Percentiles rank a stretch among this genome's conserved stretches.
phyloP scores from a whole-genome alignment of 2,329 filamentous ascomycete genomes.

The Malbranchea cinnamomea region DNA sequence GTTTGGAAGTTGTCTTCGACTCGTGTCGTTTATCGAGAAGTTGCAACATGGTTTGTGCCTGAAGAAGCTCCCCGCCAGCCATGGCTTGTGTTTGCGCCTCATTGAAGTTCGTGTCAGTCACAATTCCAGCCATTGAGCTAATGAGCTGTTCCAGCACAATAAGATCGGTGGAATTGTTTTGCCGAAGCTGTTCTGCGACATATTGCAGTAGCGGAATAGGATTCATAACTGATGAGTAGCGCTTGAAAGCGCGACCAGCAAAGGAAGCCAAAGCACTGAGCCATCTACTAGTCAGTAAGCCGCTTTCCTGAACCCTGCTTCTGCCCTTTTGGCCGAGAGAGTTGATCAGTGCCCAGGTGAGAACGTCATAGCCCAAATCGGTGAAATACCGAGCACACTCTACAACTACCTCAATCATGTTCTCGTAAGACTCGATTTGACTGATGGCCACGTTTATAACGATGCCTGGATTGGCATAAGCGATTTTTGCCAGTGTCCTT shows the following conservation, averaged over 20 bases:
- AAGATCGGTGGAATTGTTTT: slow-evolving; percentile 75
- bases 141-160: slow-evolving; percentile 86
- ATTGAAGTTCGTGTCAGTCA: slow-evolving; percentile 73
- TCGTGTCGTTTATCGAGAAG: slow-evolving; percentile 71
- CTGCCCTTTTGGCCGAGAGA: slow-evolving; percentile 44
- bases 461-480: slow-evolving; percentile 75
- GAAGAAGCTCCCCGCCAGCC: slow-evolving; percentile 68
- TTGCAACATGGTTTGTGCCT: slow-evolving; percentile 64
- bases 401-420: slow-evolving; percentile 86
- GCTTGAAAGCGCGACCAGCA: slow-evolving; percentile 74
- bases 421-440: slow-evolving; percentile 87
- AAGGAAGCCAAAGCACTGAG: slow-evolving; percentile 81
- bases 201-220: slow-evolving; percentile 78
- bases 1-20: slow-evolving; percentile 56
- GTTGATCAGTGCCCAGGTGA: slow-evolving; percentile 84
- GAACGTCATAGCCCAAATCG: slow-evolving; percentile 76
- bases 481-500: slow-evolving; percentile 78
- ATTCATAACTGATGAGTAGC: slow-evolving; percentile 63
- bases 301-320: slow-evolving; percentile 46
- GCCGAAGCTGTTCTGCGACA: slow-evolving; percentile 67
- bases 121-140: slow-evolving; percentile 83
- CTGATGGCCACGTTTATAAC: slow-evolving; percentile 80
- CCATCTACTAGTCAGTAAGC: slow-evolving; percentile 77
- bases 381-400: slow-evolving; percentile 93
- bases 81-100: slow-evolving; percentile 78